Percentiles rank a stretch among this genome's conserved stretches.
phyloP scores from a whole-genome alignment of 2,329 filamentous ascomycete species.

The Apiospora rasikravindrae region DNA sequence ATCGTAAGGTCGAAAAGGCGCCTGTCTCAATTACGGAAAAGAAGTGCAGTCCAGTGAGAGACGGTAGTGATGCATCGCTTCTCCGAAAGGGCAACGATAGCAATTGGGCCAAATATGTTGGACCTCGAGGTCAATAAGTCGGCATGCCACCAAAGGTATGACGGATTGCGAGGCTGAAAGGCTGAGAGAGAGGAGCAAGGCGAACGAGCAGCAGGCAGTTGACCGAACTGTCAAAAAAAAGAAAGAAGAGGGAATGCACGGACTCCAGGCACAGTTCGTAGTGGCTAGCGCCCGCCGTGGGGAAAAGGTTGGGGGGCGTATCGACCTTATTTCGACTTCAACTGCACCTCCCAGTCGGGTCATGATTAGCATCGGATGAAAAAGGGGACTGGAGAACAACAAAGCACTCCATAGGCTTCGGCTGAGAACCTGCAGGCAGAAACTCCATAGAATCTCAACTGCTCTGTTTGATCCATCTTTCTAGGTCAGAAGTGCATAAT shows the following conservation, averaged over 20 bases:
- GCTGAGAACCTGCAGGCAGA: too few relatives aligned
- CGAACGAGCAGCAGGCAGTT: background rate
- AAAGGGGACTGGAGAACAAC: background rate
- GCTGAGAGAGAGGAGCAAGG: background rate
- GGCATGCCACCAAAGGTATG: background rate
- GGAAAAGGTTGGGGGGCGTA: background rate
- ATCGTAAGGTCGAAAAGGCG: background rate
- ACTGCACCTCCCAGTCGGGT: background rate
- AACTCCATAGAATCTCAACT: too few relatives aligned
- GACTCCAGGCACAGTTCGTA: background rate
- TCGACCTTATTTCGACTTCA: slow-evolving; percentile 11
- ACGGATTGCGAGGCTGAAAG: background rate
- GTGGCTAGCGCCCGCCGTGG: slow-evolving; percentile 6
- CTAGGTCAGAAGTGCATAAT: background rate
- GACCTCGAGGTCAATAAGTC: background rate
- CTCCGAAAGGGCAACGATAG: background rate
- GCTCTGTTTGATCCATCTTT: too few relatives aligned
- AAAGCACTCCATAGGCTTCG: background rate
- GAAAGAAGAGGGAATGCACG: background rate
- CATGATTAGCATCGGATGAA: background rate
- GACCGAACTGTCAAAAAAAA: background rate
- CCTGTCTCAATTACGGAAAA: background rate
- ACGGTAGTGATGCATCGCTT: background rate
- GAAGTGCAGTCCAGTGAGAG: background rate
- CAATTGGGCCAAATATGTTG: background rate